Conservation (phyloP, 352 stramenopile genomes). For the Pythium aristosporum region DNA sequence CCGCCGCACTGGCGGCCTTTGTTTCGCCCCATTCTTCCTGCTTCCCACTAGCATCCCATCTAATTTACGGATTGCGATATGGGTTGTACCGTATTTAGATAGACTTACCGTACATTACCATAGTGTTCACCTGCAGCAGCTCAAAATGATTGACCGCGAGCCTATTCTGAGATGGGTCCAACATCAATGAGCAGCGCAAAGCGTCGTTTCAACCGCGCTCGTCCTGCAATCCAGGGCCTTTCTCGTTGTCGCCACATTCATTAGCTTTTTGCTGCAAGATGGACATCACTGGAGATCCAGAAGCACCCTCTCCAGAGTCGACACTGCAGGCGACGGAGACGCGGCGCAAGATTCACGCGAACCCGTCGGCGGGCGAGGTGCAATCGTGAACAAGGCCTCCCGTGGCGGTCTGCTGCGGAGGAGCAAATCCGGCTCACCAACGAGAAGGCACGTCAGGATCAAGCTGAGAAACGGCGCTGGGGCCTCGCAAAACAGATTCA, state of each 20-base stretch:
- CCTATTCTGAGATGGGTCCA: slow-evolving; percentile 18
- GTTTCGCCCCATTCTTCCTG: slow-evolving; percentile 56
- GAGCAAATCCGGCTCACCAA: slow-evolving; percentile 44
- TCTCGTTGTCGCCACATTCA: background rate
- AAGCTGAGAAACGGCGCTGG: slow-evolving; percentile 69
- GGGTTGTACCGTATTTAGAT: background rate
- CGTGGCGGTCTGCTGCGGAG: slow-evolving; percentile 50
- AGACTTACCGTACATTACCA: background rate
- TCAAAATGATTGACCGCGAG: slow-evolving; percentile 1
- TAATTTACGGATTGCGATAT: slow-evolving; percentile 2
- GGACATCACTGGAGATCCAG: background rate
- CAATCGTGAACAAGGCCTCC: slow-evolving; percentile 51
- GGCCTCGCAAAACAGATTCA: slow-evolving; percentile 75
- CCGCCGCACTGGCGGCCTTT: slow-evolving; percentile 73
- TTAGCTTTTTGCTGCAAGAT: background rate
- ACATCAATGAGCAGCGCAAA: background rate
- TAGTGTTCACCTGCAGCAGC: slow-evolving; percentile 1
- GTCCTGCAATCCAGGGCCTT: background rate
- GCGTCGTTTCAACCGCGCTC: background rate
- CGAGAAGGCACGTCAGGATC: slow-evolving; percentile 46
- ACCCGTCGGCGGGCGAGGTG: slow-evolving; percentile 63
- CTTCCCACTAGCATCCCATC: background rate
- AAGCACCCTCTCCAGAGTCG: background rate
- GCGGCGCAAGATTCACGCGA: slow-evolving; percentile 48
- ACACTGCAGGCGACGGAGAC: background rate